phyloP scores from a whole-genome alignment of 257 asterid species.

The Paulownia fortunei region DNA sequence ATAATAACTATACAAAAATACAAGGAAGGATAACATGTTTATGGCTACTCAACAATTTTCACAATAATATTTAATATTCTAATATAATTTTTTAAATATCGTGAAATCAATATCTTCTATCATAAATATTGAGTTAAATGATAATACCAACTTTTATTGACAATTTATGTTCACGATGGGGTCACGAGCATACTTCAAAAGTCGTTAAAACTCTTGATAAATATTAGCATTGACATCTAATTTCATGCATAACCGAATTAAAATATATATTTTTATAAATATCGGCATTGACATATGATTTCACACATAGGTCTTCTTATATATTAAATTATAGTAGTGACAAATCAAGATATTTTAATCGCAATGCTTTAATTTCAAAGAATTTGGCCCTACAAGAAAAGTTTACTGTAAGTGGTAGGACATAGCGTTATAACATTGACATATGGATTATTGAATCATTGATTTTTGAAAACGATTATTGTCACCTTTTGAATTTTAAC shows the following conservation, averaged over 20 bases:
- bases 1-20: no score
- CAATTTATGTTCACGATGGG: background rate
- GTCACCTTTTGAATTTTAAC: no score
- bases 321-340: no score
- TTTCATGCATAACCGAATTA: background rate
- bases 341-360: background rate
- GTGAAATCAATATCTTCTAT: background rate
- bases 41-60: no score
- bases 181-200: background rate
- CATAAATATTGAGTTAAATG: background rate
- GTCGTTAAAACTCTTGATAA: background rate
- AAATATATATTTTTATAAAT: no score
- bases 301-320: no score
- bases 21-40: no score
- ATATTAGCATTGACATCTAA: background rate
- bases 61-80: no score
- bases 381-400: conserved; percentile 16
- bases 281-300: no score
- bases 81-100: no score
- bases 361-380: conserved; percentile 21
- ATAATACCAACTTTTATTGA: background rate
- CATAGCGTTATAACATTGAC: background rate
- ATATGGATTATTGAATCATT: no score
- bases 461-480: no score
- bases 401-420: background rate